Base-by-base conservation (phyloP, 2,329 filamentous ascomycete species). In the Clarireedia paspali region DNA sequence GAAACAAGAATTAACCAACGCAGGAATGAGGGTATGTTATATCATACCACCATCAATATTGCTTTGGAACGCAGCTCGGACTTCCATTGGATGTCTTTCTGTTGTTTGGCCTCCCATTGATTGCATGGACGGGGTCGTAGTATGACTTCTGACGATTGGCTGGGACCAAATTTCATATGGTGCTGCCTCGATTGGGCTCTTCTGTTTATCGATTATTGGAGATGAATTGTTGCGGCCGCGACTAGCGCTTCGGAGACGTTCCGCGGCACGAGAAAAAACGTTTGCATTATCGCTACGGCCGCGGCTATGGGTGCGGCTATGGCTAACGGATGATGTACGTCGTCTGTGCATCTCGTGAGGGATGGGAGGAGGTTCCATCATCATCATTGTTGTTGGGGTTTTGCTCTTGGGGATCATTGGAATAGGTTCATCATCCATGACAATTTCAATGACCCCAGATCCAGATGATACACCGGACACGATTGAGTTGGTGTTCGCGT, bases 361-460 rank as follows among this genome's bases (percentile, higher is more conserved):
- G 7, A 61, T 57, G 5, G 58, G 46, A 10, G 60, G 60, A 7
- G 56, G 55, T 34, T 64, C 62, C 36, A 59, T 23, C 30, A 53
- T 40, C 14, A 38, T 42, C 46, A 46, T 27, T 23, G 53, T 44
- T 6, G 53, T 51, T 15, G 53, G 38, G 2, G 47, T 55, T 23
- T 50, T 56, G 34, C 40, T 39, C 12, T 50, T 52, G 4, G 48
- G 48, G n/a, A 47, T 52, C 40, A 46, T 56, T 15, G 30, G 48
- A n/a, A 50, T 45, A 26, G 65, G 60, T 20, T 67, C 64, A 38
- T 66, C 63, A 60, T 85, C 82, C 77, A 83, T 83, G 50, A 86
- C 81, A 59, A 86, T 83, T 67, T 86, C 82, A 60, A 86, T 84
- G 64, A 82, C 78, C 4, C 78, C 81, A 0, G 79, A 77, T 6